Evolutionary conservation across 129 eudicot species (phyloP).

Genomic region (Lactuca saligna): DNA sequence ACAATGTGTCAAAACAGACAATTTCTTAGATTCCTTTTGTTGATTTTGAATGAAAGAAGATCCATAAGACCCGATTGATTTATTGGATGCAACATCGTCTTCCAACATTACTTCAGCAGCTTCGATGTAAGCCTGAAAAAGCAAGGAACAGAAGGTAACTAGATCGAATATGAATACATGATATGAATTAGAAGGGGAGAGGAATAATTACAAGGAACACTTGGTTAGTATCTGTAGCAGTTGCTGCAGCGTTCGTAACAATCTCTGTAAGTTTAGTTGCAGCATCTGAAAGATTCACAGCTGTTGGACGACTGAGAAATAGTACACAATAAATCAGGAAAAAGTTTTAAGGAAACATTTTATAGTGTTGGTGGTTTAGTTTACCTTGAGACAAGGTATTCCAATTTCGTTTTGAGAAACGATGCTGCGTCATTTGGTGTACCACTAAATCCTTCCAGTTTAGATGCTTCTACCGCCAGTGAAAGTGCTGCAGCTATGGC

Average conservation of each 20-base stretch:
- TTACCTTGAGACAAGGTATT: conserved; percentile 92
- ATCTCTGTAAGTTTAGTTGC: conserved; percentile 70
- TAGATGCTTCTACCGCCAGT: conserved; percentile 75
- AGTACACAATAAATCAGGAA: neutral
- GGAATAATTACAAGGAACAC: conserved; percentile 58
- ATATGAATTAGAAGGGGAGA: too few relatives aligned
- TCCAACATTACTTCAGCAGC: conserved; percentile 90
- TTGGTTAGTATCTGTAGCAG: conserved; percentile 48
- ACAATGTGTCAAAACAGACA: conserved; percentile 91
- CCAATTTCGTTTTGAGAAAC: conserved; percentile 56
- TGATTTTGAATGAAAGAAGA: conserved; percentile 59
- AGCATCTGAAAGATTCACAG: conserved; percentile 96
- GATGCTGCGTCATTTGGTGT: conserved; percentile 65
- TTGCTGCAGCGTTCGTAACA: conserved; percentile 50
- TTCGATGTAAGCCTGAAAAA: conserved; percentile 70
- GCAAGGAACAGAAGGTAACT: too few relatives aligned
- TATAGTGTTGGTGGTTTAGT: neutral
- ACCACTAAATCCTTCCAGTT: conserved; percentile 45
- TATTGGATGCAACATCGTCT: conserved; percentile 93
- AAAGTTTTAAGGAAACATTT: neutral
- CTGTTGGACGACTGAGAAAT: conserved; percentile 86
- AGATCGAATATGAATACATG: too few relatives aligned
- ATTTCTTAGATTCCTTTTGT: conserved; percentile 37
- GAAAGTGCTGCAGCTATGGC: conserved; percentile 98
- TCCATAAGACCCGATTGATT: conserved; percentile 88